phyloP scores from a whole-genome alignment of 345 rosid genomes.

The Iberis pinnata region DNA sequence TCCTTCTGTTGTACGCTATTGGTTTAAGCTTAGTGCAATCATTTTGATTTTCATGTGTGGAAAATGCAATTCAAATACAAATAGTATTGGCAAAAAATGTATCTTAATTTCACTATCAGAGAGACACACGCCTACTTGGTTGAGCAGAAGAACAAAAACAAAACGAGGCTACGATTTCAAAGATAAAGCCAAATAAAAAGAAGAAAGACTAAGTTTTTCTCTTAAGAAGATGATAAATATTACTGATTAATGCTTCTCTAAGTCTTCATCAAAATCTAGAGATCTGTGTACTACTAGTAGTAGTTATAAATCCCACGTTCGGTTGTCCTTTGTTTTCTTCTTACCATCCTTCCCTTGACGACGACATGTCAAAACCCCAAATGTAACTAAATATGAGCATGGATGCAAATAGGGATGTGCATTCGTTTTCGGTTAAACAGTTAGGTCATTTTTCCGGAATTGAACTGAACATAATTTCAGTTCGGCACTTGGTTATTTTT shows the following conservation, averaged over 20 bases:
- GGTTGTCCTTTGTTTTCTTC: slow-evolving; percentile 13
- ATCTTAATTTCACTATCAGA: neutral
- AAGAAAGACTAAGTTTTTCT: slow-evolving; percentile 15
- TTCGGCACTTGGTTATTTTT: no score
- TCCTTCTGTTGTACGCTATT: slow-evolving; percentile 17
- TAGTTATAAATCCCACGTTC: slow-evolving; percentile 8
- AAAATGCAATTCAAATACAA: no score
- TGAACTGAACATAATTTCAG: no score
- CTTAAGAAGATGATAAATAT: slow-evolving; percentile 9
- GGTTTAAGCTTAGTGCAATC: neutral
- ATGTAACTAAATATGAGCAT: no score
- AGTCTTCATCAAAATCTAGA: slow-evolving; percentile 24
- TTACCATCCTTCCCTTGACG: slow-evolving; percentile 31
- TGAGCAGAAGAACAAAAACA: slow-evolving; percentile 24
- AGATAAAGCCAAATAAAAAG: slow-evolving; percentile 5
- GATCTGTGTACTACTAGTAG: no score
- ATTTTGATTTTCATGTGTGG: neutral
- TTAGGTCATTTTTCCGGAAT: no score
- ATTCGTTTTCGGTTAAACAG: no score
- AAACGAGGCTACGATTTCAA: slow-evolving; percentile 22
- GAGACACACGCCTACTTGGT: slow-evolving; percentile 23
- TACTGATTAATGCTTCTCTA: slow-evolving; percentile 24
- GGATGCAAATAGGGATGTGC: no score
- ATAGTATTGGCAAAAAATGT: no score
- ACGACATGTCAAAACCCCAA: slow-evolving; percentile 6